Conservation (phyloP, 768 basidiomycete genomes). For the Astraeus odoratus region DNA sequence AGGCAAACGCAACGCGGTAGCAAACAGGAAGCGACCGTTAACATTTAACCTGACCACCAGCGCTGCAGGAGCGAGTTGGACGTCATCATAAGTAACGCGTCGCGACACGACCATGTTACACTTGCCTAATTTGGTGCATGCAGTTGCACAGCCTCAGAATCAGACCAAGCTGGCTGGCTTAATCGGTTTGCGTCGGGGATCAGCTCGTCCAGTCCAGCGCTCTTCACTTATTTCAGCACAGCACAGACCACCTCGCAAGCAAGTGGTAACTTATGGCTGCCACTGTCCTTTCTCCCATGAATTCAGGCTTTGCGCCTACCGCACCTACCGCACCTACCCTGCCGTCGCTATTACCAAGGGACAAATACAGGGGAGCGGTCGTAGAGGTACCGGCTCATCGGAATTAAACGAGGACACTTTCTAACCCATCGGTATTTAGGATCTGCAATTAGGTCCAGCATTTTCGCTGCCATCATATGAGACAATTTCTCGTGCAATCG, state of each 20-base stretch:
- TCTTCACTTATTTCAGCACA: background rate
- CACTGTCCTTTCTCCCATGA: slow-evolving; percentile 6
- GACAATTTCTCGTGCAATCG: slow-evolving; percentile 68
- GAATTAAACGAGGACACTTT: background rate
- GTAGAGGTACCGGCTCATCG: slow-evolving; percentile 60
- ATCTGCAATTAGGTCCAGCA: slow-evolving; percentile 80
- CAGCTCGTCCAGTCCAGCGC: background rate
- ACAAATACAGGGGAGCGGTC: slow-evolving; percentile 83
- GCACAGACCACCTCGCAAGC: background rate
- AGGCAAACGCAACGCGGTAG: too few relatives aligned
- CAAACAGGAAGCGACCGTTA: too few relatives aligned
- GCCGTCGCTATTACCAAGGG: slow-evolving; percentile 14
- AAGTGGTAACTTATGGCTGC: slow-evolving; percentile 1
- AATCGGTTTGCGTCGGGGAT: too few relatives aligned
- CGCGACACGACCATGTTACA: too few relatives aligned
- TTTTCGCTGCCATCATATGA: slow-evolving; percentile 73
- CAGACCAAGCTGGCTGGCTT: too few relatives aligned
- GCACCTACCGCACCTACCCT: too few relatives aligned
- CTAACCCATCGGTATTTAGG: slow-evolving; percentile 31
- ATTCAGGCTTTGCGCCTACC: background rate
- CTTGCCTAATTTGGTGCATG: too few relatives aligned
- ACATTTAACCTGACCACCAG: too few relatives aligned
- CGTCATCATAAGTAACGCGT: too few relatives aligned
- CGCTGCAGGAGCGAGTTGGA: too few relatives aligned
- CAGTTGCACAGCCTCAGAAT: too few relatives aligned